Base-by-base conservation (phyloP, 2,329 filamentous ascomycete species). In the Aspergillus ibericus region DNA sequence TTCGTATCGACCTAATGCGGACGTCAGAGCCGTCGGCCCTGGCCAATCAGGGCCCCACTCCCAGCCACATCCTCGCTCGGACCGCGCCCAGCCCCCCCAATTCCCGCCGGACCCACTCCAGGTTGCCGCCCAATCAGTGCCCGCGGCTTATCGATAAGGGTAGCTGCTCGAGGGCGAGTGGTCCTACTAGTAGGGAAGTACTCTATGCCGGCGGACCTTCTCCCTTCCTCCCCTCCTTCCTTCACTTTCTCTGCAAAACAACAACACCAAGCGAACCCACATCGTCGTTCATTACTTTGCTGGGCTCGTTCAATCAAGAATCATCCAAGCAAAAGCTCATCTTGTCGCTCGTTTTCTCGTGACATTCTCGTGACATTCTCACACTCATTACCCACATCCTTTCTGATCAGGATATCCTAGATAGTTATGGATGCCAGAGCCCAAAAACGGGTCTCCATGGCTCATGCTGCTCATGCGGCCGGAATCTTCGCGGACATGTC, bases 401-500 rank as follows among this genome's bases (percentile, higher is more conserved):
- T 10, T 25, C 32, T 25, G 18, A 8, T 20, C 35, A 52, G 29
- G 27, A 9, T 44, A 36, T 13, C 10, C 22, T 51, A 34, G 8
- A 27, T n/a, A 25, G 34, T 34, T 10, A 35, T 55, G 34, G 29
- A 38, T 16, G 49, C 36, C 25, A 62, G 55, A 58, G 55, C 58
- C 35, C 48, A 55, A 10, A 61, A 59, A 50, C 48, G 49, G 29
- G 32, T 35, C 29, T 34, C 53, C 25, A 47, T 58, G 55, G 40
- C 48, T 22, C 47, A 35, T 16, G 34, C 82, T 67, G 85, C 86
- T 71, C 93, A 97, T 78, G 92, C 93, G 25, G 90, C 93, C 4
- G 93, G 93, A 71, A 96, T 97, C 74, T 97, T 91, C 77, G 90
- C 93, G 51, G 93, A 97, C 78, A 92, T 96, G 88, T 91, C 88